Evolutionary conservation across 2,329 filamentous ascomycete genomes (phyloP).

Genomic region (Zymoseptoria ardabiliae): DNA sequence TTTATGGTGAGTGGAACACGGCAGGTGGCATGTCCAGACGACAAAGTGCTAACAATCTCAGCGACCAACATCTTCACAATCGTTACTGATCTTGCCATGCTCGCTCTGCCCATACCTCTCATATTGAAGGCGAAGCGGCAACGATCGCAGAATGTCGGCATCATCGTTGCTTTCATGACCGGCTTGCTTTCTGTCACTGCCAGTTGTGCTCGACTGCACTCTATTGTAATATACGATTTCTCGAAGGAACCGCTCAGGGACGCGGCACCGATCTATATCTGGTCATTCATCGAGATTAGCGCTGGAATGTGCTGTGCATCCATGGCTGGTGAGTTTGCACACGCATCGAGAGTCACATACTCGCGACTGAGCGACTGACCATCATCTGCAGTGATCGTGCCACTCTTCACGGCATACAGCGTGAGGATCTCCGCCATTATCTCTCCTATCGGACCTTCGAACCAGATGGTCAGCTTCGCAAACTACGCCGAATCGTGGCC

Average conservation of each 20-base stretch:
- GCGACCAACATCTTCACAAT: conserved; percentile 32
- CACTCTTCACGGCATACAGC: conserved; percentile 9
- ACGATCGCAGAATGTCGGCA: conserved; percentile 27
- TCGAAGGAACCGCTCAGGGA: conserved; percentile 24
- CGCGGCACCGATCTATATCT: conserved; percentile 24
- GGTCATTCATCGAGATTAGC: conserved; percentile 30
- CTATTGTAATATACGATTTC: conserved; percentile 23
- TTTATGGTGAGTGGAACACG: conserved; percentile 19
- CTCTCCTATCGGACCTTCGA: neutral
- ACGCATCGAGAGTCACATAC: neutral
- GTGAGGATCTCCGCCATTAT: neutral
- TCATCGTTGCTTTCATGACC: conserved; percentile 24
- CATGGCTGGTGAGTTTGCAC: conserved; percentile 17
- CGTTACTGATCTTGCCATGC: conserved; percentile 32
- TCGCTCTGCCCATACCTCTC: conserved; percentile 33
- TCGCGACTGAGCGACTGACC: neutral
- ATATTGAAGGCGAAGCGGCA: conserved; percentile 31
- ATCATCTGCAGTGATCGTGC: conserved; percentile 10
- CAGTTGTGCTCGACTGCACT: conserved; percentile 27
- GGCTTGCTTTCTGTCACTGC: conserved; percentile 22
- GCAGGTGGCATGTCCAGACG: neutral
- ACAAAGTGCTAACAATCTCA: conserved; percentile 1
- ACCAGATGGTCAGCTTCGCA: neutral
- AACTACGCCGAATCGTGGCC: neutral
- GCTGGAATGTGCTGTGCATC: conserved; percentile 27